A percentile compares a stretch with the other conserved stretches of the same genome.
phyloP scores from a whole-genome alignment of 202 grass and related monocot genomes.

The Cymbopogon flexuosus region DNA sequence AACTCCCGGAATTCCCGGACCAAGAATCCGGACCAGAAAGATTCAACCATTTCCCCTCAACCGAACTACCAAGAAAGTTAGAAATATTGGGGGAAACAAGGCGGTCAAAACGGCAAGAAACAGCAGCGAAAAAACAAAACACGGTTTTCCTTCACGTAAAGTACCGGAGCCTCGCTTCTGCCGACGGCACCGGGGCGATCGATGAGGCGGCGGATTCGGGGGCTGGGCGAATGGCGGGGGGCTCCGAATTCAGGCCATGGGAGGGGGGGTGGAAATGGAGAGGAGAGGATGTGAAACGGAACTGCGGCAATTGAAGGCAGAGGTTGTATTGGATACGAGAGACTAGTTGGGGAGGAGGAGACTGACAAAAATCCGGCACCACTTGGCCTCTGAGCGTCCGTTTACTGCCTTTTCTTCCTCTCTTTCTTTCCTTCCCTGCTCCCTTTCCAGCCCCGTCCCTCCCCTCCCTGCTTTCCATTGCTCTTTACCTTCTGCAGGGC shows the following conservation, averaged over 20 bases:
- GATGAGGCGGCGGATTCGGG: conserved; percentile 9
- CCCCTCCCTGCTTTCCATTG: not conserved
- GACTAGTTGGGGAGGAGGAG: conserved; percentile 7
- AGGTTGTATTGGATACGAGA: conserved; percentile 29
- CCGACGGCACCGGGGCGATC: not conserved
- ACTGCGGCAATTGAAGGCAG: conserved; percentile 10
- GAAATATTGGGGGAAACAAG: conserved; percentile 23
- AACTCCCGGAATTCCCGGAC: conserved; percentile 7
- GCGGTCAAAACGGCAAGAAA: conserved; percentile 39
- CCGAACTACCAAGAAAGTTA: conserved; percentile 14
- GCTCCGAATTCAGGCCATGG: conserved; percentile 19
- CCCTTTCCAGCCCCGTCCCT: not conserved
- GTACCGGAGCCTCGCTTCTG: conserved; percentile 19
- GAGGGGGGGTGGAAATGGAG: not conserved
- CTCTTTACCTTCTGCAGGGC: not conserved
- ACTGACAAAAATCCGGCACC: conserved; percentile 55
- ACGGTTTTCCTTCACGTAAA: conserved; percentile 14
- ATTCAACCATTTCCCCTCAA: not conserved
- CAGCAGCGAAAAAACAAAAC: not conserved
- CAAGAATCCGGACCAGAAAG: not conserved
- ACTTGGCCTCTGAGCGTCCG: conserved; percentile 1
- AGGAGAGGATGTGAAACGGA: not conserved
- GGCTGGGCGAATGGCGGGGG: conserved; percentile 6
- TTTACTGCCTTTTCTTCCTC: conserved; percentile 8
- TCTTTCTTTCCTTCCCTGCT: no score